Percentiles rank a stretch among this genome's conserved stretches.
Conservation (phyloP, 2,329 filamentous ascomycete genomes). For the Calycina marina region DNA sequence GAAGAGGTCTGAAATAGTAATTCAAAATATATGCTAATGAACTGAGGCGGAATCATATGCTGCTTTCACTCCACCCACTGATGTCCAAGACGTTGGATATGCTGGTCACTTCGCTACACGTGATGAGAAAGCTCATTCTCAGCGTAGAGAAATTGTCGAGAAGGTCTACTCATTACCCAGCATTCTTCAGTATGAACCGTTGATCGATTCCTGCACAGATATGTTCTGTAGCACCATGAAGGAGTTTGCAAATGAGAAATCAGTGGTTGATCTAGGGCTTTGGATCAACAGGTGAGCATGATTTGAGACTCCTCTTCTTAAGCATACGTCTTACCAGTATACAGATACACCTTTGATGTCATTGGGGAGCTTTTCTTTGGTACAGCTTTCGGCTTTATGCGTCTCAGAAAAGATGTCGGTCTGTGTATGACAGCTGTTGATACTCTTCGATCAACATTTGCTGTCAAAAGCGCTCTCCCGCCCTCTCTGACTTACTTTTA, state of each 20-base stretch:
- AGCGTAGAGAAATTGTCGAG: conserved; percentile 26
- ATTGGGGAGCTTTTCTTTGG: conserved; percentile 1
- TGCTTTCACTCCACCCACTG: too few species aligned
- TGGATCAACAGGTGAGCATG: conserved; percentile 2
- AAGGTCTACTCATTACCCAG: conserved; percentile 31
- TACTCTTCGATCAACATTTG: conserved; percentile 26
- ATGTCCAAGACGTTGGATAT: conserved; percentile 2
- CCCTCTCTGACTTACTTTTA: too few species aligned
- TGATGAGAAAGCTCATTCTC: conserved; percentile 20
- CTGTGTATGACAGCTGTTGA: not conserved
- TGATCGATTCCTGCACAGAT: conserved; percentile 30
- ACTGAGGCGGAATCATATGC: too few species aligned
- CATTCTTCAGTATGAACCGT: conserved; percentile 30
- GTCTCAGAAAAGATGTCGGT: conserved; percentile 1
- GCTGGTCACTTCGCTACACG: conserved; percentile 3
- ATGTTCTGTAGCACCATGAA: conserved; percentile 24
- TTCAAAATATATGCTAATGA: too few species aligned
- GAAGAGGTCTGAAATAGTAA: conserved; percentile 1
- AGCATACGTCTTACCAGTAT: not conserved
- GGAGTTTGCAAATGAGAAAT: conserved; percentile 21
- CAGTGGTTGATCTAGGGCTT: conserved; percentile 13
- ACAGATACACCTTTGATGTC: conserved; percentile 2
- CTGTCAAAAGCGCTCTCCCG: conserved; percentile 22
- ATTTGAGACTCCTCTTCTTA: not conserved
- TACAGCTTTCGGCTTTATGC: conserved; percentile 1